These are phyloP conservation scores for Saccharomycopsis sp. DNA, from an alignment of 805 yeast genomes.

Conservation along the genomic window DNA sequence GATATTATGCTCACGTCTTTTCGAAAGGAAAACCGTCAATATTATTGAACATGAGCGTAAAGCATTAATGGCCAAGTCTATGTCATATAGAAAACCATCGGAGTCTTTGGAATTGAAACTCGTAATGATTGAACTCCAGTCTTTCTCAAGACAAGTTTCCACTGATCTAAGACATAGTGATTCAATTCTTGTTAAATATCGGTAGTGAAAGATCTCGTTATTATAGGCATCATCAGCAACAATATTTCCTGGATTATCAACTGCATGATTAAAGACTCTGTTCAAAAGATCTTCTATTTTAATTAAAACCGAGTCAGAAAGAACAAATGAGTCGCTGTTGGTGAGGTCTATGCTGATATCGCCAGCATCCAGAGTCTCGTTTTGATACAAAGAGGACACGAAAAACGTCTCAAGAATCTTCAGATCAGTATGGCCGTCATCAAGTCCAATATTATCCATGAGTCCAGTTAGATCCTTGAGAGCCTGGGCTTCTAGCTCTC, in stretches of 20 bases:
- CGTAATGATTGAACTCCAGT: slow-evolving; percentile 7
- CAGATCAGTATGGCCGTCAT: slow-evolving; percentile 8
- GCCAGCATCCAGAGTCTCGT: slow-evolving; percentile 26
- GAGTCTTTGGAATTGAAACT: not conserved
- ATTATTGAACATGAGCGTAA: slow-evolving; percentile 33
- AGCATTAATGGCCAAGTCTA: slow-evolving; percentile 25
- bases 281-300: slow-evolving; percentile 24
- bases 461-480: slow-evolving; percentile 3
- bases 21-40: slow-evolving; percentile 36
- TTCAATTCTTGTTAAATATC: slow-evolving; percentile 29
- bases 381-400: slow-evolving; percentile 23
- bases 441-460: slow-evolving; percentile 21
- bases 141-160: slow-evolving; percentile 8
- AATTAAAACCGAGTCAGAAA: slow-evolving; percentile 22
- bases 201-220: slow-evolving; percentile 2
- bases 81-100: not conserved
- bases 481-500: slow-evolving; percentile 9
- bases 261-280: slow-evolving; percentile 23
- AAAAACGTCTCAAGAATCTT: slow-evolving; percentile 15
- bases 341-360: slow-evolving; percentile 26
- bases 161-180: slow-evolving; percentile 29
- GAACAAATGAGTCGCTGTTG: slow-evolving; percentile 19
- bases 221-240: slow-evolving; percentile 21
- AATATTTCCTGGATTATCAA: slow-evolving; percentile 20
- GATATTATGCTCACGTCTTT: slow-evolving; percentile 37